These are phyloP conservation scores for Fonsecaea multimorphosa DNA, from an alignment of 2,329 filamentous ascomycete species.

Conservation along the genomic window DNA sequence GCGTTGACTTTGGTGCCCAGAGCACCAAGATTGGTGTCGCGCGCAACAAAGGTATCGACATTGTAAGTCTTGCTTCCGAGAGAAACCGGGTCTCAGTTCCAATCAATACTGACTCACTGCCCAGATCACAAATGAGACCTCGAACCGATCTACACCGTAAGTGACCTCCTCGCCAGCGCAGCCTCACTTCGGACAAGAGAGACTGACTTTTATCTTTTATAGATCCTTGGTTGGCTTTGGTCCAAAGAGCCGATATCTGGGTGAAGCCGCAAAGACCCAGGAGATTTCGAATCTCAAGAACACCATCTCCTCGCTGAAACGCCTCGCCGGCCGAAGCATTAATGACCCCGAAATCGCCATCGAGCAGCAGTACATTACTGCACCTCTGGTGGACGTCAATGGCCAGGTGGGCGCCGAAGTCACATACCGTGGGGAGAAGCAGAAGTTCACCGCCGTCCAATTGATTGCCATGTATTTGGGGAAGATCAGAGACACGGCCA, in stretches of 20 bases:
- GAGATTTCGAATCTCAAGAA: constrained; percentile 99
- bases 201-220: constrained; percentile 27
- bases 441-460: constrained; percentile 93
- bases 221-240: constrained; percentile 95
- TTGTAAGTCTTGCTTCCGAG: constrained; percentile 70
- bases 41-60: constrained; percentile 97
- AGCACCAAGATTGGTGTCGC: constrained; percentile 98
- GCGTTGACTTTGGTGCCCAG: constrained; percentile 93
- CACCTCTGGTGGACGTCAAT: constrained; percentile 83
- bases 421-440: constrained; percentile 90
- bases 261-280: constrained; percentile 95
- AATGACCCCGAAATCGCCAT: constrained; percentile 90
- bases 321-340: constrained; percentile 84
- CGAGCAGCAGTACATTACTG: constrained; percentile 90
- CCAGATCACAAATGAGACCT: constrained; percentile 98
- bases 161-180: constrained; percentile 49
- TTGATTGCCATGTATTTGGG: constrained; percentile 93
- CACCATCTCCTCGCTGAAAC: constrained; percentile 91
- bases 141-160: constrained; percentile 97
- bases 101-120: constrained; percentile 29
- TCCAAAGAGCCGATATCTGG: constrained; percentile 89
- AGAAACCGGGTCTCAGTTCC: background rate
- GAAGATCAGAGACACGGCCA: constrained; percentile 89
- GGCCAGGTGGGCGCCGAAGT: constrained; percentile 96
- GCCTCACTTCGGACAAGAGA: constrained; percentile 8